phyloP scores from a whole-genome alignment of 1,284 basidiomycete genomes.

The Cutaneotrichosporon sp. region DNA sequence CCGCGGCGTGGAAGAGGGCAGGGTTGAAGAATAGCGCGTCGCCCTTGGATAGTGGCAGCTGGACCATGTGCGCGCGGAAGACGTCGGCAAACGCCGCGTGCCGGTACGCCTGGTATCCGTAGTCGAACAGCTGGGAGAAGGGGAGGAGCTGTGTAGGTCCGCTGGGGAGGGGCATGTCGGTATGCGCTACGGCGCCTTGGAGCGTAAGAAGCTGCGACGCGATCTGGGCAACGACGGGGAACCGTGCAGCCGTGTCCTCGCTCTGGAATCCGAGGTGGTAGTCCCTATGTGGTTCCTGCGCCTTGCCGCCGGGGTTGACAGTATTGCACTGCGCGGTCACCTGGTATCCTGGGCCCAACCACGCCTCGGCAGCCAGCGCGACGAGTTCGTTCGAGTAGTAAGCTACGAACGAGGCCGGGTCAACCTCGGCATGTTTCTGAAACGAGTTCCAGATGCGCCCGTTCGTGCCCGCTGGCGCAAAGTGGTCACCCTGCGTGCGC shows the following conservation, averaged over 20 bases:
- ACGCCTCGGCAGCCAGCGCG: conserved; percentile 14
- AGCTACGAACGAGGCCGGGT: conserved; percentile 9
- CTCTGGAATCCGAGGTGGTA: conserved; percentile 19
- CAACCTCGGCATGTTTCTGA: conserved; percentile 11
- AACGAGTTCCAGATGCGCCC: conserved; percentile 21
- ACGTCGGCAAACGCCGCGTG: conserved; percentile 2
- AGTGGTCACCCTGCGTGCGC: conserved; percentile 12
- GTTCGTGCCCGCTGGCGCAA: conserved; percentile 16
- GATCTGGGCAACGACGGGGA: conserved; percentile 13
- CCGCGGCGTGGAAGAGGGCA: conserved; percentile 23
- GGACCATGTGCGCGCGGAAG: conserved; percentile 7
- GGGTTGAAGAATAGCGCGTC: conserved; percentile 27
- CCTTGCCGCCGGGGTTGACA: conserved; percentile 15
- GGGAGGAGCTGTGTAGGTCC: conserved; percentile 21
- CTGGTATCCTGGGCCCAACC: conserved; percentile 17
- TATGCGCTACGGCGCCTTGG: conserved; percentile 20
- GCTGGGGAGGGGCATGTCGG: conserved; percentile 17
- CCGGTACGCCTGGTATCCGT: conserved; percentile 15
- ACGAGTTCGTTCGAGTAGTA: conserved; percentile 18
- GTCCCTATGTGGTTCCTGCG: conserved; percentile 19
- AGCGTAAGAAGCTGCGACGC: conserved; percentile 18
- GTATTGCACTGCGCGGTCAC: conserved; percentile 20
- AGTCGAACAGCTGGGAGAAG: conserved; percentile 12
- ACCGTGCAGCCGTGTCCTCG: conserved; percentile 2
- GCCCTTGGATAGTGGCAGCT: conserved; percentile 14